Base-by-base conservation (phyloP, 441 rosid species). In the Bocquillonia castaneifolia region DNA sequence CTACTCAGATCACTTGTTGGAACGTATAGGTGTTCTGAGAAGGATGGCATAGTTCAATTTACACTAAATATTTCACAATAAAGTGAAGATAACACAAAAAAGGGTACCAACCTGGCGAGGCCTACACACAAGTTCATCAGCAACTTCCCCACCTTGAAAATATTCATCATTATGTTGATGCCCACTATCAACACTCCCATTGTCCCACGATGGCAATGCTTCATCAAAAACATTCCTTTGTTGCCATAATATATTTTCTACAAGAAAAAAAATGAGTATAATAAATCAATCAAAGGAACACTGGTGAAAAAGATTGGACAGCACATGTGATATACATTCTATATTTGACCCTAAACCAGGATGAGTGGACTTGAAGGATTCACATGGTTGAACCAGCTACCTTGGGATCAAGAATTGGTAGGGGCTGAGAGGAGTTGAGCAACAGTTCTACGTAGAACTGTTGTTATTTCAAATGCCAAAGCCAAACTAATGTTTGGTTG, bases 71-170 rank as follows among this genome's bases (percentile, higher is more conserved):
- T 3, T 55, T 34, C 10, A 20, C 57, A 61, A n/a, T n/a, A n/a
- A n/a, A n/a, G n/a, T n/a, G n/a, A n/a, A n/a, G n/a, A n/a, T n/a
- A n/a, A n/a, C n/a, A n/a, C n/a, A n/a, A n/a, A n/a, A n/a, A n/a
- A n/a, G n/a, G n/a, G n/a, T n/a, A 36, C 74, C 25, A 70, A 91
- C 99, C 96, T 88, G 95, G 54, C 96, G 93, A 70, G 98, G 98
- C 74, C 85, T 92, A 74, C 96, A 84, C 67, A 93, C 92, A 45
- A 91, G 88, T 18, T 75, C 91, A 64, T 84, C 78, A 54, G 85
- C 88, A 74, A 76, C 76, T 29, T 72, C 80, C 10, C 75, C 84
- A 28, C 79, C 86, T n/a, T n/a, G n/a, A n/a, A n/a, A n/a, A n/a
- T n/a, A n/a, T n/a, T n/a, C n/a, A n/a, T n/a, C n/a, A n/a, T n/a